Percentiles rank a stretch among this genome's conserved stretches.
Conservation (phyloP, 2,329 filamentous ascomycete genomes). For the Lachnellula subtilissima region DNA sequence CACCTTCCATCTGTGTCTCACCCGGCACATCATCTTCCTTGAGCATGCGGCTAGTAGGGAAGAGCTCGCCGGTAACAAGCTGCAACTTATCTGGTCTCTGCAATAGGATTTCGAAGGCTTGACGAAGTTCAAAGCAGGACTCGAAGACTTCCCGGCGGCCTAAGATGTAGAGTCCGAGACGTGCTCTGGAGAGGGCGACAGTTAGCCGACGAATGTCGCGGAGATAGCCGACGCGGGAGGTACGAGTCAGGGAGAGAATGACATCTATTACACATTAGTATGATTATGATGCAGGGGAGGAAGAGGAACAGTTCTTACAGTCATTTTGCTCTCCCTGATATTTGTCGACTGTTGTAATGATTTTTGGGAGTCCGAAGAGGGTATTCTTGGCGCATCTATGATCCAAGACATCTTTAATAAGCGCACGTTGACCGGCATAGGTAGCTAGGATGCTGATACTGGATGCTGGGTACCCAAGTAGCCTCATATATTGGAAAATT, state of each 20-base stretch:
- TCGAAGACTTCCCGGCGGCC: conserved; percentile 87
- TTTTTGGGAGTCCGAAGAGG: conserved; percentile 83
- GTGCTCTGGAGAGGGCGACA: conserved; percentile 86
- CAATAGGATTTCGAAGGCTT: conserved; percentile 77
- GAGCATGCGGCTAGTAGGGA: conserved; percentile 57
- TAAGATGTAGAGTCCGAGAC: conserved; percentile 86
- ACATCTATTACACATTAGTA: conserved; percentile 55
- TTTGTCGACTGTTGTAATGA: conserved; percentile 93
- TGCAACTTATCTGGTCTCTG: conserved; percentile 74
- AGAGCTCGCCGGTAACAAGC: conserved; percentile 82
- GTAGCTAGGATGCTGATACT: conserved; percentile 83
- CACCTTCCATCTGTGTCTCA: conserved; percentile 73
- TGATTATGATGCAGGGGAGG: neutral
- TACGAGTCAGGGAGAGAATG: conserved; percentile 88
- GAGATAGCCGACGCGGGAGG: conserved; percentile 83
- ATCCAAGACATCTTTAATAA: conserved; percentile 80
- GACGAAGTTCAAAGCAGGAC: conserved; percentile 77
- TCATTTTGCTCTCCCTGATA: conserved; percentile 99
- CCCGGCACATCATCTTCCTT: conserved; percentile 45
- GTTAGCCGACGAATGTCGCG: conserved; percentile 91
- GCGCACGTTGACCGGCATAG: conserved; percentile 84
- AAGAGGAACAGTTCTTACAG: conserved; percentile 56
- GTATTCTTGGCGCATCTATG: conserved; percentile 79
- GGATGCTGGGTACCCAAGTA: conserved; percentile 77
- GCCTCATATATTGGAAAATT: conserved; percentile 93